A percentile compares a stretch with the other conserved stretches of the same genome.
Conservation (phyloP, 345 rosid genomes). For the Rhodamnia rubescens region DNA sequence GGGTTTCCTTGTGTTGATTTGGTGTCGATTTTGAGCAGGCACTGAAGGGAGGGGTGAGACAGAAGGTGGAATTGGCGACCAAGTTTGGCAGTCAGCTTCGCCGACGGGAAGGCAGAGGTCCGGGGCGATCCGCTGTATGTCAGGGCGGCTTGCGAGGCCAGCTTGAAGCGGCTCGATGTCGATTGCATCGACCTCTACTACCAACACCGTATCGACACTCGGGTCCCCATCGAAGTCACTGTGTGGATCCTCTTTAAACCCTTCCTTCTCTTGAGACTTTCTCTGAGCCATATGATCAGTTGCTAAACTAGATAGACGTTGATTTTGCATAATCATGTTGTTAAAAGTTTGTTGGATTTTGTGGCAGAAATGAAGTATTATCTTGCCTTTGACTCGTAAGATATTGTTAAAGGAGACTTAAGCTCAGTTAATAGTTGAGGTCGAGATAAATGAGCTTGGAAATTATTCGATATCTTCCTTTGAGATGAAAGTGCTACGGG, state of each 20-base stretch:
- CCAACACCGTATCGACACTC: slow-evolving; percentile 47
- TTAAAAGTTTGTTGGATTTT: not conserved
- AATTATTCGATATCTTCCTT: not conserved
- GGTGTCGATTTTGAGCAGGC: slow-evolving; percentile 17
- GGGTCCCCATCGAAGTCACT: slow-evolving; percentile 46
- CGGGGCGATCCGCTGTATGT: slow-evolving; percentile 49
- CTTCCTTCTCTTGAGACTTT: not conserved
- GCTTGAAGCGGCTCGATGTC: slow-evolving; percentile 47
- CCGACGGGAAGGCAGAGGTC: slow-evolving; percentile 13
- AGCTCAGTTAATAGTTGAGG: not conserved
- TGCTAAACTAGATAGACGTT: not conserved
- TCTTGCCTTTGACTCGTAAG: not conserved
- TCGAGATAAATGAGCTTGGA: not conserved
- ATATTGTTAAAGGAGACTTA: not conserved
- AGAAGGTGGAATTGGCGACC: slow-evolving; percentile 44
- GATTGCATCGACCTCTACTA: slow-evolving; percentile 53
- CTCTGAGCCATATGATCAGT: not conserved
- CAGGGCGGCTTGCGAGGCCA: slow-evolving; percentile 46
- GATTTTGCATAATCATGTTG: not conserved
- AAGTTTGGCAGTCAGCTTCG: slow-evolving; percentile 33
- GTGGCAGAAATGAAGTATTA: not conserved
- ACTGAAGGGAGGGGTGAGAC: slow-evolving; percentile 38
- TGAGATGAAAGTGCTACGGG: slow-evolving; percentile 13
- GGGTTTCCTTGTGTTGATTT: not conserved
- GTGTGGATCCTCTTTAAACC: slow-evolving; percentile 5